Base-by-base conservation (phyloP, 163 green algal genomes). In the Chlamydomonas reinhardtii region DNA sequence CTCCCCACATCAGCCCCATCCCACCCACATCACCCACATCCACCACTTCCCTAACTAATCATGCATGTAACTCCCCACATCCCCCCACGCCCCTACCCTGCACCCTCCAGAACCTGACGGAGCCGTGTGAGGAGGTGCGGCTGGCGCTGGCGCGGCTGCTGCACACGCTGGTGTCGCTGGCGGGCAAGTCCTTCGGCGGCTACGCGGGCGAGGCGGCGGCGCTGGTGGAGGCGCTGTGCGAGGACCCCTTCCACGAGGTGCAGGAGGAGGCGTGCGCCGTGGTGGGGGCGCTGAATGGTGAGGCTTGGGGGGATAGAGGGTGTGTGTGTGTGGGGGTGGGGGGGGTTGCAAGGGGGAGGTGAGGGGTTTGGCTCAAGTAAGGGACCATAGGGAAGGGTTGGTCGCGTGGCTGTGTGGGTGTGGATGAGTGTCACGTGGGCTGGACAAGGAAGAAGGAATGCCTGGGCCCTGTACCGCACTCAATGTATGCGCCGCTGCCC, bases 221-320 rank as follows among this genome's bases (percentile, higher is more conserved):
- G 32, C 79, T 95, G 72, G 35, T 94, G 64, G 66, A 73, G 62
- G 79, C 82, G 6, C 73, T 86, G 43, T 61, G 84, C 22, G 88
- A 75, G 31, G 93, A 95, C 86, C 86, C 83, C 3, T 94, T 91
- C 77, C 86, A 94, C 69, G 90, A 94, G 65, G 89, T 94, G 31
- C 85, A 89, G 78, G 66, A 92, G 75, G 72, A 89, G 84, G 89
- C 76, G 22, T 95, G 93, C 72, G 64, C 34, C 9, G 73, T 69
- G n/a, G 69, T 93, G 59, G 34, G 88, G 59, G 85, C 75, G 25
- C 74, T 95, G 11, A 88, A 91, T 70, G 92, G 92, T 94, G 84
- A 19, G 91, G 64, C 24, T 4, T 15, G 39, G 72, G 39, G 72
- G 15, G 1, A 39, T 6, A 39, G 61, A 22, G 17, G 25, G 75